Base-by-base conservation (phyloP, 176 grass and related monocot genomes). In the Melocanna baccifera region DNA sequence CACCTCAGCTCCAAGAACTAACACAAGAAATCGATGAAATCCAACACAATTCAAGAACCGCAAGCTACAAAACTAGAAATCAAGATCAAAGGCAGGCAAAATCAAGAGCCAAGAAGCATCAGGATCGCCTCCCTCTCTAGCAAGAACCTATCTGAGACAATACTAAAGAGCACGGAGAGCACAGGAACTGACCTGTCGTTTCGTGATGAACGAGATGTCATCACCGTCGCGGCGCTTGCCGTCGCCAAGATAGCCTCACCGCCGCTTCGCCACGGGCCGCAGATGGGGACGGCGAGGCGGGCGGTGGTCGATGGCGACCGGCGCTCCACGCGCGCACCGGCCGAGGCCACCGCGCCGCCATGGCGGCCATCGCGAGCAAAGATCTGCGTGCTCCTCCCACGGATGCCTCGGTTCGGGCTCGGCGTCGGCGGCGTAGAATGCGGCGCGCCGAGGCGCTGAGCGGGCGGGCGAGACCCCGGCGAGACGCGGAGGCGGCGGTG, bases 281-380 rank as follows among this genome's bases (percentile, higher is more conserved):
- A 94, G 66, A 94, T 80, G 92, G 92, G 48, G 87, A 94, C 1
- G 92, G 92, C 14, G 90, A 90, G 12, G 81, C 76, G 92, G 90
- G 64, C 92, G 76, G 83, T 91, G 85, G 23, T 80, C 43, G 69
- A 70, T 87, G 69, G 85, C 50, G 85, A 88, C 85, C 85, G 34
- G 76, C 75, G 81, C 81, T 87, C 81, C 89, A 87, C 13, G 80
- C 85, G 85, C 81, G 81, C 89, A 84, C 43, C 85, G 87, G n/a
- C 89, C 85, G 34, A 22, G 71, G 1, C 88, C 88, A 0, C 88
- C 83, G 34, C 83, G 29, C 72, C 78, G 20, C 88, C 83, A 82
- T 90, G 83, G 88, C 83, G 34, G 88, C 78, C 83, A 90, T 90
- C 15, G 46, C 78, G 65, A 90, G 88, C 73, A n/a, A 78, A 56